Conservation (phyloP, 768 basidiomycete genomes). For the Ephemerocybe angulata region DNA sequence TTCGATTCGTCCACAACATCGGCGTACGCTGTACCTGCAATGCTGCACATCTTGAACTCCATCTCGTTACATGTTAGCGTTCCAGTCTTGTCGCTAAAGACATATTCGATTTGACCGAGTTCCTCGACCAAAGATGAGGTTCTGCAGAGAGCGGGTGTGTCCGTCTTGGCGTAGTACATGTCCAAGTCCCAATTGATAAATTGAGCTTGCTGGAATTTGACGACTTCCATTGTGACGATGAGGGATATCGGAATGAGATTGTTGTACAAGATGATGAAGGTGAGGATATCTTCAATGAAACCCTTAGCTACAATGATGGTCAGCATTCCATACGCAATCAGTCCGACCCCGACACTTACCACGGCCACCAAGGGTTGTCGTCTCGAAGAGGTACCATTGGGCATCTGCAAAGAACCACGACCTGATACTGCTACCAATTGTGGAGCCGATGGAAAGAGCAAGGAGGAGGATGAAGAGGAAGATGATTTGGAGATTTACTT, state of each 20-base stretch:
- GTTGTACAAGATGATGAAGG: constrained; percentile 98
- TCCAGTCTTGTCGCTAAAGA: constrained; percentile 93
- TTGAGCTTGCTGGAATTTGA: constrained; percentile 96
- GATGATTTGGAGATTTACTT: constrained; percentile 95
- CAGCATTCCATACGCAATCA: not conserved
- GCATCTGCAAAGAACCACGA: constrained; percentile 83
- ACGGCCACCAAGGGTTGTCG: constrained; percentile 55
- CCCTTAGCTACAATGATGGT: constrained; percentile 49
- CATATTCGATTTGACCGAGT: constrained; percentile 95
- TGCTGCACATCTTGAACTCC: constrained; percentile 90
- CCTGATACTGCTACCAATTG: constrained; percentile 88
- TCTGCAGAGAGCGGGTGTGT: constrained; percentile 96
- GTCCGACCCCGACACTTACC: constrained; percentile 41
- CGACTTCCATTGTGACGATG: constrained; percentile 99
- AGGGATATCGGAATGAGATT: constrained; percentile 99
- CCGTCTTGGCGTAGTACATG: constrained; percentile 95
- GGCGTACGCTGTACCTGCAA: constrained; percentile 86
- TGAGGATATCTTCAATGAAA: constrained; percentile 93
- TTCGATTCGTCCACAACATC: constrained; percentile 88
- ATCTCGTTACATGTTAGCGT: constrained; percentile 97
- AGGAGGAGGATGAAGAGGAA: constrained; percentile 89
- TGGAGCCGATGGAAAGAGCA: constrained; percentile 84
- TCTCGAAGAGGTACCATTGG: constrained; percentile 88
- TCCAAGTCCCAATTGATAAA: constrained; percentile 97
- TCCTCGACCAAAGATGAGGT: constrained; percentile 98